Evolutionary conservation across 768 basidiomycete species (phyloP), one percentile per base, ranked within the genome.

Genomic region (Agaricus sinodeliciosus): DNA sequence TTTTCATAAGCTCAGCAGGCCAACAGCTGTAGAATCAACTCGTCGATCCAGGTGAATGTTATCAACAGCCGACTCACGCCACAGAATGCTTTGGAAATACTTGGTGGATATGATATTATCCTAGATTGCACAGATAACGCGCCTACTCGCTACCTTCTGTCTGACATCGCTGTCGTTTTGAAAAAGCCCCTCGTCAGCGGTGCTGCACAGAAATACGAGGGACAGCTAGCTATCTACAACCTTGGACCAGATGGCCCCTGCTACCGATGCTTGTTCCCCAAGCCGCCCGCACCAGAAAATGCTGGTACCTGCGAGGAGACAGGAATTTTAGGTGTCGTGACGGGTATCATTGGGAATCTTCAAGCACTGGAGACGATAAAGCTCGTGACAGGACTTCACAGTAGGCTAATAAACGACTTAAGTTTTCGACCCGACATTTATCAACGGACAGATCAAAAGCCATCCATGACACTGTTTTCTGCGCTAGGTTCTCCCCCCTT

Each of bases 61-160:
- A 70, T 85, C 47, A 64, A 70, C 0, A 62, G 72, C 12, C 76
- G 82, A 0, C 72, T 96, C 37, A 65, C 73, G 15, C 60, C 87
- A 7, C 62, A 68, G 25, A 92, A 92, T 58, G 90, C 92, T 0
- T 55, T 80, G n/a, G 55, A 67, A 13, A 67, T 90, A 18, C 71
- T 94, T 9, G 57, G 63, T 9, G 62, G 76, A 1, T 93, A 90
- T 62, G 81, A 87, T 64, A 67, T 96, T 48, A 74, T 97, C 46
- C 72, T 97, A 13, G 95, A 97, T 69, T 97, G 94, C 72, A 96
- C 94, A 3, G 94, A 97, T 69, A 95, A 96, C 58, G 81, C 86
- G 1, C 82, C 88, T 2, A 94, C 93, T 0, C 86, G 96, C 4
- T 98, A 98, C 67, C 80, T 98, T 16, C 76, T 99, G 48, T 94